A percentile compares a stretch with the other conserved stretches of the same genome.
phyloP scores from a whole-genome alignment of 345 rosid species.

The Salix koriyanagi region DNA sequence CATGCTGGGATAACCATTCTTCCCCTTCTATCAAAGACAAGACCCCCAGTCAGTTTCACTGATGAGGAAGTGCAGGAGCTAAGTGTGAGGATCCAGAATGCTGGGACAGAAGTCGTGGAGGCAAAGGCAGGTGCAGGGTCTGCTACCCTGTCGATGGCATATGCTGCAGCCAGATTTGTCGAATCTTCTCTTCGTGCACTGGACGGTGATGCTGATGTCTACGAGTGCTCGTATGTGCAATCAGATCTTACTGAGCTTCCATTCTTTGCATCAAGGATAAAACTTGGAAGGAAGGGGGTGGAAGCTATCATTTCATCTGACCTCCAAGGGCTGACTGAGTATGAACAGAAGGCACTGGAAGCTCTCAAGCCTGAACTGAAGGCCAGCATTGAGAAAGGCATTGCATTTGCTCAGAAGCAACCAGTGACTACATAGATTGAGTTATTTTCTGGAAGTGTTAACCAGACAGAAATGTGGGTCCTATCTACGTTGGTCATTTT shows the following conservation, averaged over 20 bases:
- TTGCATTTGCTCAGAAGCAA: constrained; percentile 64
- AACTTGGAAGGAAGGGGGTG: constrained; percentile 76
- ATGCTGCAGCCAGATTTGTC: constrained; percentile 91
- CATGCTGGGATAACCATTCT: constrained; percentile 92
- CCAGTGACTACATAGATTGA: constrained; percentile 41
- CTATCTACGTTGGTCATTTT: neutral
- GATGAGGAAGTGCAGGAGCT: constrained; percentile 70
- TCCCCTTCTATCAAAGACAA: constrained; percentile 78
- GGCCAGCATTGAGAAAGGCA: constrained; percentile 85
- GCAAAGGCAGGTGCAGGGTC: constrained; percentile 98
- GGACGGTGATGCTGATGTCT: constrained; percentile 83
- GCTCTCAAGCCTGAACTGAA: constrained; percentile 71
- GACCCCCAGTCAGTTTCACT: constrained; percentile 62
- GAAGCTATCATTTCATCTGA: constrained; percentile 75
- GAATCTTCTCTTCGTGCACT: constrained; percentile 95
- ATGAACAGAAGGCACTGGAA: constrained; percentile 80
- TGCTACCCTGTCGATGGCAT: constrained; percentile 95
- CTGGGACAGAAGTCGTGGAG: constrained; percentile 93
- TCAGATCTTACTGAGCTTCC: constrained; percentile 75
- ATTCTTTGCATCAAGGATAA: constrained; percentile 81
- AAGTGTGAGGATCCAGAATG: constrained; percentile 86
- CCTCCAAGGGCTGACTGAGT: constrained; percentile 64
- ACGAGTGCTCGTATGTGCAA: constrained; percentile 76
- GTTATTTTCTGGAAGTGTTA: neutral
- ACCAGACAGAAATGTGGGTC: neutral